Evolutionary conservation across 2,329 filamentous ascomycete genomes (phyloP).

Genomic region (Phoma sp.): DNA sequence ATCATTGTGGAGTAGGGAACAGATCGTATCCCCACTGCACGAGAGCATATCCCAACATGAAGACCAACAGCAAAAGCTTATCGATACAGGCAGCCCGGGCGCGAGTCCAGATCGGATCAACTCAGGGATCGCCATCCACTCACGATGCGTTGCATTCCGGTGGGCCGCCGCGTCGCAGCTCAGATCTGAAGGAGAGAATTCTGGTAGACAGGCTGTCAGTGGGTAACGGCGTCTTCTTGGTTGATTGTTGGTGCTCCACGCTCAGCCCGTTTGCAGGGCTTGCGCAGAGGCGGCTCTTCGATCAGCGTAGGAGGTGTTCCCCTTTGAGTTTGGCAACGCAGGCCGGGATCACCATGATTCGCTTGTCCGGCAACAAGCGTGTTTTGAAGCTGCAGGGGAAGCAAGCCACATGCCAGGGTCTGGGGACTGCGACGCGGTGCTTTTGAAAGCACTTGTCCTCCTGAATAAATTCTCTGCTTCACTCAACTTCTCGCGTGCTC

Average conservation of each 20-base stretch:
- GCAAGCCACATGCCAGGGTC: conserved; percentile 15
- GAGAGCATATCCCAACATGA: conserved; percentile 15
- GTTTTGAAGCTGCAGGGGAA: conserved; percentile 17
- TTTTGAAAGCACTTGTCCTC: conserved; percentile 20
- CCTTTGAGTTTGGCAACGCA: conserved; percentile 14
- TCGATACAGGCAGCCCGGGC: conserved; percentile 22
- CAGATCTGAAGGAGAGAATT: background rate
- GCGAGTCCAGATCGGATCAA: conserved; percentile 35
- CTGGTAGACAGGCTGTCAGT: conserved; percentile 9
- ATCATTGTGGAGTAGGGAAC: conserved; percentile 17
- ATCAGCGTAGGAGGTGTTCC: conserved; percentile 16
- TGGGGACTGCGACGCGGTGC: conserved; percentile 19
- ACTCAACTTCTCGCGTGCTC: conserved; percentile 14
- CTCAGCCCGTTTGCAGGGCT: conserved; percentile 11
- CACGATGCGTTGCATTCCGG: conserved; percentile 3
- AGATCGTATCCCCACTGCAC: conserved; percentile 7
- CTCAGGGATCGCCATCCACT: conserved; percentile 23
- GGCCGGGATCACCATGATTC: conserved; percentile 28
- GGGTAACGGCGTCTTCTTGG: conserved; percentile 2
- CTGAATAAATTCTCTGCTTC: conserved; percentile 23
- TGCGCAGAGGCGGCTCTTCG: conserved; percentile 10
- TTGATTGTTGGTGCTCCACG: conserved; percentile 11
- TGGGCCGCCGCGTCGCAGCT: background rate
- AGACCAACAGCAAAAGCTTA: conserved; percentile 15
- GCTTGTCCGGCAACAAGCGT: conserved; percentile 21